phyloP scores from a whole-genome alignment of 345 rosid species.

The Cochlearia excelsa region DNA sequence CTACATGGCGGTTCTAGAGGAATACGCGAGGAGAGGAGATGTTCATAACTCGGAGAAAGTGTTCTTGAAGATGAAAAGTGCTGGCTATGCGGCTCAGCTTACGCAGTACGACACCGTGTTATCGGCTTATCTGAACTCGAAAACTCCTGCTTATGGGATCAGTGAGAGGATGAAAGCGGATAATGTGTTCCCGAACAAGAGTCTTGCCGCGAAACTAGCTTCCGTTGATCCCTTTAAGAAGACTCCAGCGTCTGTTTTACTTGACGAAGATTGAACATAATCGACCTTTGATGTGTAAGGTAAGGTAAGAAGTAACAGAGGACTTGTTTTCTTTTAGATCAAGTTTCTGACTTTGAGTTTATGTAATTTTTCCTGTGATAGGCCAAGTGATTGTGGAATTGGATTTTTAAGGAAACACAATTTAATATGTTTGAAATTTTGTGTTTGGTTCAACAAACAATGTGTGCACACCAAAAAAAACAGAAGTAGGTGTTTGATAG shows the following conservation, averaged over 20 bases:
- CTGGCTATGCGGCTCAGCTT: conserved; percentile 54
- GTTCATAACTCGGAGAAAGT: conserved; percentile 77
- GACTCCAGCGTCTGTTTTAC: conserved; percentile 23
- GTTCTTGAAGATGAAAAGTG: conserved; percentile 65
- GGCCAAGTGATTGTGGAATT: too few species aligned
- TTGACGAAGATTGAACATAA: too few species aligned
- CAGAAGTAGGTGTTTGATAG: too few species aligned
- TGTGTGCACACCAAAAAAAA: too few species aligned
- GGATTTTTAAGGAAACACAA: too few species aligned
- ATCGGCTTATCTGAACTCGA: conserved; percentile 58
- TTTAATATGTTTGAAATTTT: too few species aligned
- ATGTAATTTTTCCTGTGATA: too few species aligned
- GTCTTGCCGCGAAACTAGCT: conserved; percentile 47
- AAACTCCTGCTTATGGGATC: conserved; percentile 74
- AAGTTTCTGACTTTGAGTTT: not conserved
- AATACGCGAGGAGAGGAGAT: conserved; percentile 71
- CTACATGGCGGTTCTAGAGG: conserved; percentile 58
- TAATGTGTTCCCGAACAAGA: conserved; percentile 63
- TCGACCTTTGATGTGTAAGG: too few species aligned
- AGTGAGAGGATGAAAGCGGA: conserved; percentile 82
- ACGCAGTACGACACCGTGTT: conserved; percentile 53
- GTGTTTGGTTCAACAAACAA: too few species aligned
- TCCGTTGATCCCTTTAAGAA: conserved; percentile 64
- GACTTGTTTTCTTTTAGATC: not conserved
- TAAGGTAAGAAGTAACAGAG: not conserved